Percentiles rank a stretch among this genome's conserved stretches.
These are phyloP conservation scores for Theileria equi DNA, from an alignment of 169 alveolate species.

Conservation along the genomic window DNA sequence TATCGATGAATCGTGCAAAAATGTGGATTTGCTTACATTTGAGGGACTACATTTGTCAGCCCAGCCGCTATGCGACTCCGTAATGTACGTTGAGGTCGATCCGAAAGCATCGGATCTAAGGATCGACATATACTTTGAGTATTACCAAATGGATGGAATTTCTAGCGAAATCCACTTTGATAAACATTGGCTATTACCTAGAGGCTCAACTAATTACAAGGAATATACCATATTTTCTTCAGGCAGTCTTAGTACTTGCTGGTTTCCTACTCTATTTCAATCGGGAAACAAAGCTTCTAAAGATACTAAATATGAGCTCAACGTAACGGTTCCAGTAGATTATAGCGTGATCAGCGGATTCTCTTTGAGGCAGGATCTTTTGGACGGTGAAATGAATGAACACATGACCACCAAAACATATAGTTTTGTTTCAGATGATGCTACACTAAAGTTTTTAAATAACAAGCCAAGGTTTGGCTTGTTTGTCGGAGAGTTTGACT, in stretches of 20 bases:
- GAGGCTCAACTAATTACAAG: conserved; percentile 54
- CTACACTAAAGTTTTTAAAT: no score
- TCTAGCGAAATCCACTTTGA: conserved; percentile 34
- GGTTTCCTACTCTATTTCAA: conserved; percentile 52
- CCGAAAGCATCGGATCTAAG: conserved; percentile 2
- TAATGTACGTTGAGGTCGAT: conserved; percentile 37
- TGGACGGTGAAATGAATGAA: neutral
- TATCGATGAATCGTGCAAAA: conserved; percentile 13
- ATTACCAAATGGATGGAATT: conserved; percentile 23
- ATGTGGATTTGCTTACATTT: conserved; percentile 46
- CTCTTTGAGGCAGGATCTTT: conserved; percentile 17
- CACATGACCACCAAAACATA: conserved; percentile 1
- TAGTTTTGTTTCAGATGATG: conserved; percentile 6
- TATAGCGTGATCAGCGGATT: conserved; percentile 55
- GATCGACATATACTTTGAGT: conserved; percentile 47
- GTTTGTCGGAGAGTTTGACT: conserved; percentile 62
- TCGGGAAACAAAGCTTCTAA: neutral
- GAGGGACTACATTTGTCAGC: conserved; percentile 55
- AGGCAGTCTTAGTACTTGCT: conserved; percentile 8
- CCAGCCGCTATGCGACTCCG: conserved; percentile 29
- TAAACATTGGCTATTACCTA: conserved; percentile 57
- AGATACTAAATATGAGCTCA: conserved; percentile 23
- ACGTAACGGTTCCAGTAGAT: conserved; percentile 37
- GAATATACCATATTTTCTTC: conserved; percentile 23
- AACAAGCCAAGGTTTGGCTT: conserved; percentile 33